Evolutionary conservation across 768 basidiomycete species (phyloP).

Genomic region (Hydnomerulius pinastri): DNA sequence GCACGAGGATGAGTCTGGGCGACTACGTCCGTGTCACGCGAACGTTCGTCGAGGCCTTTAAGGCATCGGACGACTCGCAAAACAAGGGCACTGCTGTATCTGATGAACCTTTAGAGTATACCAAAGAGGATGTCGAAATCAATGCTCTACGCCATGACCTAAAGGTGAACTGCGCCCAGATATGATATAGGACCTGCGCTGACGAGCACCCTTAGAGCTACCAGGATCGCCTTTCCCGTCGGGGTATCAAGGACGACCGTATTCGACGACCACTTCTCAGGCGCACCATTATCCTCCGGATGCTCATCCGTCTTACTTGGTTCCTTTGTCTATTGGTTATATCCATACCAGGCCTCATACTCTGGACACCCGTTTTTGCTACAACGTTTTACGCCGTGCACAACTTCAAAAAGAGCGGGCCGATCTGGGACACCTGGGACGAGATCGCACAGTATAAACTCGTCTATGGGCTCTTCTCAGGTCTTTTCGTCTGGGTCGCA

Average conservation of each 20-base stretch:
- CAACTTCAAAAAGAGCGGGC: conserved; percentile 80
- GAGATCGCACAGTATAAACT: conserved; percentile 91
- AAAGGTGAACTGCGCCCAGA: conserved; percentile 44
- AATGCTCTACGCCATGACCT: conserved; percentile 51
- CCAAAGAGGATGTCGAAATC: conserved; percentile 29
- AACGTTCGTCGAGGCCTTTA: conserved; percentile 78
- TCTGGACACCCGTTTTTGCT: conserved; percentile 80
- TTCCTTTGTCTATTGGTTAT: conserved; percentile 59
- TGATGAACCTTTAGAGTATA: conserved; percentile 25
- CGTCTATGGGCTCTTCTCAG: conserved; percentile 77
- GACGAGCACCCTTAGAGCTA: conserved; percentile 49
- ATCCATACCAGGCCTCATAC: conserved; percentile 73
- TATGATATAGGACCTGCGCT: not conserved
- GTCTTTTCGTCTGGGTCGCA: conserved; percentile 63
- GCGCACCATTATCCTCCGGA: conserved; percentile 58
- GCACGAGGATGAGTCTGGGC: conserved; percentile 81
- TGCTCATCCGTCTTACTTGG: conserved; percentile 67
- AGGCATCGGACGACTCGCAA: conserved; percentile 38
- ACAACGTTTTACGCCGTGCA: conserved; percentile 70
- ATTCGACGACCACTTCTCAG: conserved; percentile 65
- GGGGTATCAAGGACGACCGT: conserved; percentile 85
- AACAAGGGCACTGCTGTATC: conserved; percentile 23
- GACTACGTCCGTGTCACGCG: conserved; percentile 79
- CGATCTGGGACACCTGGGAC: conserved; percentile 85
- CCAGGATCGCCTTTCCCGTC: conserved; percentile 66